phyloP scores from a whole-genome alignment of 306 rosid species.

The Luffa aegyptiaca region DNA sequence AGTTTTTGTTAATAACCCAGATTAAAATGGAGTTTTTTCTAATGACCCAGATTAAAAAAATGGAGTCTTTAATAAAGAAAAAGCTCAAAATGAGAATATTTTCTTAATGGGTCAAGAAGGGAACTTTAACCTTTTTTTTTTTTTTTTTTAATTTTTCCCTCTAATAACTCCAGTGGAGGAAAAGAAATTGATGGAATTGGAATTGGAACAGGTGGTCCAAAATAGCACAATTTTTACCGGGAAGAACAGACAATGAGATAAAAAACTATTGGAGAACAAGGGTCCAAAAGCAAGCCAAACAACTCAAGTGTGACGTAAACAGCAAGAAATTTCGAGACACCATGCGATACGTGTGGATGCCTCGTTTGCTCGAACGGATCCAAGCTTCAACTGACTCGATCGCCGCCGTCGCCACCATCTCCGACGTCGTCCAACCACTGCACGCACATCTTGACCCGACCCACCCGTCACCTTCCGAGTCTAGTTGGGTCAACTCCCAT shows the following conservation, averaged over 20 bases:
- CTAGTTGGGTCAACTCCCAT: neutral
- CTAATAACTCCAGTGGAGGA: neutral
- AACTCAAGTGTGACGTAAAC: slow-evolving; percentile 79
- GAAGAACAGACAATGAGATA: slow-evolving; percentile 89
- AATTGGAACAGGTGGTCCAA: slow-evolving; percentile 70
- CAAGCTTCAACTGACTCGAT: slow-evolving; percentile 20
- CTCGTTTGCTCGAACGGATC: slow-evolving; percentile 68
- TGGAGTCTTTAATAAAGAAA: neutral
- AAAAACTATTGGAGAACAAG: slow-evolving; percentile 95
- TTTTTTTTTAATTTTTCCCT: too few species aligned
- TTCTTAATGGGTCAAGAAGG: neutral
- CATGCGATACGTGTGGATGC: slow-evolving; percentile 80
- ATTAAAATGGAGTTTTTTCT: neutral
- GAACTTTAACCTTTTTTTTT: neutral
- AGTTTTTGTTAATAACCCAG: neutral
- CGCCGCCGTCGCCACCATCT: neutral
- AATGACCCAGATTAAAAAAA: neutral
- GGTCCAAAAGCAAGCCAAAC: slow-evolving; percentile 88
- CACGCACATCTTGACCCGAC: neutral
- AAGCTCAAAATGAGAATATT: neutral
- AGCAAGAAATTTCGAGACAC: slow-evolving; percentile 78
- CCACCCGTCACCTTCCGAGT: neutral
- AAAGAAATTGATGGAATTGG: neutral
- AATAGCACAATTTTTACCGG: slow-evolving; percentile 74
- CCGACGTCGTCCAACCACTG: neutral